Conservation (phyloP, 495 filamentous ascomycete species). For the Cairneyella variabilis region DNA sequence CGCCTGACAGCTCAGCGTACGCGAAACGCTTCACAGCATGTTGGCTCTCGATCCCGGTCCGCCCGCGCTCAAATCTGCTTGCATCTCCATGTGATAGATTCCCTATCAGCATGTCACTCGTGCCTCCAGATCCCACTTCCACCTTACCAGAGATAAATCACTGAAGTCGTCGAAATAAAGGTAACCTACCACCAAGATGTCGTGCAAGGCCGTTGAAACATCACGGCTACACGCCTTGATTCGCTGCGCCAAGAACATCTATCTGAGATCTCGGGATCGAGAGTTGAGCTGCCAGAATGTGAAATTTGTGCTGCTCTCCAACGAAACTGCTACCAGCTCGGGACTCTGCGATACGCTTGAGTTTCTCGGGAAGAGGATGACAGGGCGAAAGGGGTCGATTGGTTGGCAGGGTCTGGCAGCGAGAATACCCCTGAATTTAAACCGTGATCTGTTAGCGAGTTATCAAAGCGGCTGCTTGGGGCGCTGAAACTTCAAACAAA, state of each 20-base stretch:
- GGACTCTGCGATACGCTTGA: neutral
- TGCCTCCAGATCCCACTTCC: no score
- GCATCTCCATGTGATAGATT: no score
- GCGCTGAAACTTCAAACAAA: no score
- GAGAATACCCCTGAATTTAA: neutral
- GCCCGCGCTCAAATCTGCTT: no score
- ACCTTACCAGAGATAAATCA: no score
- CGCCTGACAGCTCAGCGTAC: neutral
- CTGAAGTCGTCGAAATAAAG: neutral
- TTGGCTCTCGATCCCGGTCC: neutral
- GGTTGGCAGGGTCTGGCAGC: neutral
- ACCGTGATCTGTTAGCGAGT: neutral
- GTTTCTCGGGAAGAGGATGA: neutral
- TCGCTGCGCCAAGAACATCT: slow-evolving; percentile 1
- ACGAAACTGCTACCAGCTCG: neutral
- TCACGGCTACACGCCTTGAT: slow-evolving; percentile 5
- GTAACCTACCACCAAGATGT: neutral
- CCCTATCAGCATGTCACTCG: no score
- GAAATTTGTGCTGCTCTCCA: no score
- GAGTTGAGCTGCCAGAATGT: neutral
- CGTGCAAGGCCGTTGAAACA: slow-evolving; percentile 7
- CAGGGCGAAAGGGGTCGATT: neutral
- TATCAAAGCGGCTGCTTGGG: neutral
- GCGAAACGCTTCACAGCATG: neutral
- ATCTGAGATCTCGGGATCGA: neutral